A percentile compares a stretch with the other conserved stretches of the same genome.
Conservation (phyloP, 176 grass and related monocot genomes). For the Oryza officinalis region DNA sequence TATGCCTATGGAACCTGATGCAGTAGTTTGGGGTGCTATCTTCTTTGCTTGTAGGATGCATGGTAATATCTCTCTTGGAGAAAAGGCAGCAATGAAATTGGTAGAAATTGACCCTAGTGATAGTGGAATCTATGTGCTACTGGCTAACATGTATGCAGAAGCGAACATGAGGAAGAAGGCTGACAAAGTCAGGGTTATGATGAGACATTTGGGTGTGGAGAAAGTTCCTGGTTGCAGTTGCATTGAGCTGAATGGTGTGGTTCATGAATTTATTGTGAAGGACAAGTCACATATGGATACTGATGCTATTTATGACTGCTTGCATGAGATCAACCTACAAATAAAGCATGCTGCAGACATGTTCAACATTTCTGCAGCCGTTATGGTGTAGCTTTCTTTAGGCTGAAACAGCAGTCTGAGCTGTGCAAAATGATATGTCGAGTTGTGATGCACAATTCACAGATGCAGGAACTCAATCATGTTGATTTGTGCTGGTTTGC, state of each 20-base stretch:
- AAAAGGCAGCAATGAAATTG: slow-evolving; percentile 66
- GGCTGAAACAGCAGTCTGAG: neutral
- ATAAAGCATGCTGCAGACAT: slow-evolving; percentile 38
- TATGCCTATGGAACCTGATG: slow-evolving; percentile 72
- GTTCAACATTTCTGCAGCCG: slow-evolving; percentile 22
- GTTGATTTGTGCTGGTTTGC: neutral
- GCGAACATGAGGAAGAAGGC: slow-evolving; percentile 73
- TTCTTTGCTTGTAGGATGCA: slow-evolving; percentile 87
- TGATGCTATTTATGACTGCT: slow-evolving; percentile 63
- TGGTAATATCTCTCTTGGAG: slow-evolving; percentile 63
- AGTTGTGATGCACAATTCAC: slow-evolving; percentile 3
- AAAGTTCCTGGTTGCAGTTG: slow-evolving; percentile 83
- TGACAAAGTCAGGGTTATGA: slow-evolving; percentile 68
- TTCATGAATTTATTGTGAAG: slow-evolving; percentile 79
- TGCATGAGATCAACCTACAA: slow-evolving; percentile 53
- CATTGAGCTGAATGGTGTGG: slow-evolving; percentile 70
- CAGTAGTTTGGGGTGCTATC: slow-evolving; percentile 69
- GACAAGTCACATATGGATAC: slow-evolving; percentile 56
- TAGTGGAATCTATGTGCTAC: slow-evolving; percentile 72
- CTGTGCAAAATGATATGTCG: slow-evolving; percentile 6
- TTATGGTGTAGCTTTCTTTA: neutral
- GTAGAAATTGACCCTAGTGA: slow-evolving; percentile 70
- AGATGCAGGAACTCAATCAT: neutral
- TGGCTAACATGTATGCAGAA: slow-evolving; percentile 79
- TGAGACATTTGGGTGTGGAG: slow-evolving; percentile 72